phyloP scores from a whole-genome alignment of 2,329 filamentous ascomycete species.

The Thielaviopsis euricoi region DNA sequence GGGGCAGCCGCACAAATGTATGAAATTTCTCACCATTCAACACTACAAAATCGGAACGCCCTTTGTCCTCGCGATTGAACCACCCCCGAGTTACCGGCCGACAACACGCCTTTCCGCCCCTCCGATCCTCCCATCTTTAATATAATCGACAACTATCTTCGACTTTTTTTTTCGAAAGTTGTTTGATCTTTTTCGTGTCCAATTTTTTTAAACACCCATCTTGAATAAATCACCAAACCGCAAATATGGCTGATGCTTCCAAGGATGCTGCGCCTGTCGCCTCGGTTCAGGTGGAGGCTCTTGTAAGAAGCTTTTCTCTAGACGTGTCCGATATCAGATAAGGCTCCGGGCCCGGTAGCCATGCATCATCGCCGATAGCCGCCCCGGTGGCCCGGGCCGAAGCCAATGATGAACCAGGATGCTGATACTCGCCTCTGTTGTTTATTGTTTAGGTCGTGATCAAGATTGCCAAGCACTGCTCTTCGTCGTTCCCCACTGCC shows the following conservation, averaged over 20 bases:
- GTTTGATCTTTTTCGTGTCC: not conserved
- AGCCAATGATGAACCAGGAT: not conserved
- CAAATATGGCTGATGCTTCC: constrained; percentile 37
- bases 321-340: constrained; percentile 20
- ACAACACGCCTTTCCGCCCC: not conserved
- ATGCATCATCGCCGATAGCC: constrained; percentile 8
- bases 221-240: constrained; percentile 1
- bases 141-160: not conserved
- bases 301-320: constrained; percentile 42
- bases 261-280: constrained; percentile 55
- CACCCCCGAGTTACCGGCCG: not conserved
- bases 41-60: constrained; percentile 9
- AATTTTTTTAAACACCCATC: not conserved
- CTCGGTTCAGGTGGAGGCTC: constrained; percentile 83
- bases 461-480: constrained; percentile 96
- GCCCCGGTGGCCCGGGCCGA: not conserved
- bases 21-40: constrained; percentile 11
- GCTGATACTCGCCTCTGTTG: not conserved
- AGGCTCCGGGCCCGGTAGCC: constrained; percentile 15
- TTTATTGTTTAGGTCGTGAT: constrained; percentile 59
- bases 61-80: constrained; percentile 7
- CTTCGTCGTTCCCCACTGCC: constrained; percentile 69
- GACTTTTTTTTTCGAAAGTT: not conserved
- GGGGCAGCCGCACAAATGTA: constrained; percentile 11
- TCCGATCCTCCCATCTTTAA: not conserved